These are phyloP conservation scores for Gastrolobium bilobum DNA, from an alignment of 306 rosid genomes.

Conservation along the genomic window DNA sequence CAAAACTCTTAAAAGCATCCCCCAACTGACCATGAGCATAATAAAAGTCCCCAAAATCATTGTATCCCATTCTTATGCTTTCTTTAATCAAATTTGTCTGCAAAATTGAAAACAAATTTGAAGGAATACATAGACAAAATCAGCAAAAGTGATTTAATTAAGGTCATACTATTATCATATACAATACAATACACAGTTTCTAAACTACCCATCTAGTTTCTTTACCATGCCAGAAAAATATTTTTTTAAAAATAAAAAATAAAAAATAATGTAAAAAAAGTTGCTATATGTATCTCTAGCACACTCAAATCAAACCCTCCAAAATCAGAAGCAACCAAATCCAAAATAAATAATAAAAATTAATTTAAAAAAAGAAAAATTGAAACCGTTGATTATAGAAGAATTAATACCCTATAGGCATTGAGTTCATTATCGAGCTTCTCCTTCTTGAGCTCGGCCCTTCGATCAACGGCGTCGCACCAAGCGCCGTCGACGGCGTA, in stretches of 20 bases:
- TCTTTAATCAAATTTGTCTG: constrained; percentile 99
- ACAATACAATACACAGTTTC: not conserved
- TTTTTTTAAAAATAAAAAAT: not conserved
- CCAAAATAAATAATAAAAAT: not conserved
- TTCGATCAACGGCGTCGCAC: constrained; percentile 80
- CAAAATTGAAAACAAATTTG: constrained; percentile 44
- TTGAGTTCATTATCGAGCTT: constrained; percentile 96
- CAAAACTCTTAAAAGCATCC: constrained; percentile 92
- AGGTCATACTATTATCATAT: not conserved
- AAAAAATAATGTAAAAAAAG: not conserved
- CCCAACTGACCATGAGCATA: constrained; percentile 91
- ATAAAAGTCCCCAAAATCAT: constrained; percentile 96
- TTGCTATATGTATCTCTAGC: not conserved
- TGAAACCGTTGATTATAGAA: not conserved
- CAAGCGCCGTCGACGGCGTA: constrained; percentile 73
- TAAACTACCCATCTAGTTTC: not conserved
- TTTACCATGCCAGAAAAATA: not conserved
- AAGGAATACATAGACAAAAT: constrained; percentile 31
- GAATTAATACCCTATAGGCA: constrained; percentile 73
- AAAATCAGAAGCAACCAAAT: not conserved
- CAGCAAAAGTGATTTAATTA: constrained; percentile 18
- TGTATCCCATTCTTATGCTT: constrained; percentile 99
- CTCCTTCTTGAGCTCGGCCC: constrained; percentile 93
- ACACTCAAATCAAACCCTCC: constrained; percentile 27
- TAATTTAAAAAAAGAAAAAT: not conserved